A percentile compares a stretch with the other conserved stretches of the same genome.
Evolutionary conservation across 257 asterid species (phyloP).

Genomic region (Salvia hispanica): DNA sequence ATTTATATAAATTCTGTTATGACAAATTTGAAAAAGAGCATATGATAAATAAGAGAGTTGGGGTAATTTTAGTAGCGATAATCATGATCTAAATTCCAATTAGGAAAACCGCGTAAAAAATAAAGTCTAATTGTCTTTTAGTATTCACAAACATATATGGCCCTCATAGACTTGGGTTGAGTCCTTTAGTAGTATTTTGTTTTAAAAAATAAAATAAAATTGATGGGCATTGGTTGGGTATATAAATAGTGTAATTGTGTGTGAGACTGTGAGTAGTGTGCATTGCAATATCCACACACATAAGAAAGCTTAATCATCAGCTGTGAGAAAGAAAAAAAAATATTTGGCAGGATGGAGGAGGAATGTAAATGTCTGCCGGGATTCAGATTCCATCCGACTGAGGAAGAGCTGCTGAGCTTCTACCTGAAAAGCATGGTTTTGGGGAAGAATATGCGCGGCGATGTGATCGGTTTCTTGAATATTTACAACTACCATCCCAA

Average conservation of each 20-base stretch:
- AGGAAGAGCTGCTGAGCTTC: constrained; percentile 68
- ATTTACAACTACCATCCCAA: constrained; percentile 68
- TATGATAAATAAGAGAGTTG: too few species aligned
- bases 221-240: background rate
- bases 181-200: background rate
- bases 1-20: too few species aligned
- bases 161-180: constrained; percentile 8
- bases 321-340: background rate
- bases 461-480: constrained; percentile 65
- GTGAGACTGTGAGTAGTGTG: too few species aligned
- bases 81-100: constrained; percentile 8
- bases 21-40: too few species aligned
- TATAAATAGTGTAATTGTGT: too few species aligned
- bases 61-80: too few species aligned
- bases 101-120: constrained; percentile 36
- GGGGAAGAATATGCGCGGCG: constrained; percentile 46
- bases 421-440: constrained; percentile 53
- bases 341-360: constrained; percentile 33
- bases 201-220: background rate
- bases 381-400: constrained; percentile 81
- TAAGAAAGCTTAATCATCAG: too few species aligned
- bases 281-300: too few species aligned
- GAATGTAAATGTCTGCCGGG: constrained; percentile 54
- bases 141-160: background rate
- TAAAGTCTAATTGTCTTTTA: constrained; percentile 2